These are phyloP conservation scores for Furculomyces boomerangus DNA, from an alignment of 371 early-diverging fungal genomes.

Conservation along the genomic window DNA sequence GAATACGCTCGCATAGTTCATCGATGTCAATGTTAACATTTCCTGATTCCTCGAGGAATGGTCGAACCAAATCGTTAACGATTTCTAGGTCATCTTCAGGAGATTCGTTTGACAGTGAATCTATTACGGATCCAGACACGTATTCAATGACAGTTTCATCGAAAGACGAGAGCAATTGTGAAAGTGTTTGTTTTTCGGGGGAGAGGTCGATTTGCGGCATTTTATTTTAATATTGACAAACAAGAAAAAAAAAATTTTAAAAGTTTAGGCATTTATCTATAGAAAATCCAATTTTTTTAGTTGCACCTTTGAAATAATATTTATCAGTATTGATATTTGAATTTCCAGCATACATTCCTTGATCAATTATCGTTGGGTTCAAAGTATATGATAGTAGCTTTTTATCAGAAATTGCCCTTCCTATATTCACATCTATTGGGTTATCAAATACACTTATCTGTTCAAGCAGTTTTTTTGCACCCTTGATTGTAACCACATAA, in stretches of 20 bases:
- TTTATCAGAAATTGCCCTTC: neutral
- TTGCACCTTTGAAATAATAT: too few relatives aligned
- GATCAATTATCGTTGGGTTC: neutral
- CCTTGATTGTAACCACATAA: neutral
- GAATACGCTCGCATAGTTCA: conserved; percentile 37
- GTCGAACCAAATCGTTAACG: conserved; percentile 68
- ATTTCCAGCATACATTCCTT: neutral
- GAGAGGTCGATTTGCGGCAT: too few relatives aligned
- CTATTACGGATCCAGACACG: conserved; percentile 66
- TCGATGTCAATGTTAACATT: conserved; percentile 40
- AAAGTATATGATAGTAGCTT: neutral
- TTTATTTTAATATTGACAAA: too few relatives aligned
- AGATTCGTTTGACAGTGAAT: conserved; percentile 23
- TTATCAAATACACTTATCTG: neutral
- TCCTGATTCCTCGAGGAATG: conserved; percentile 65
- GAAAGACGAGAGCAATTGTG: too few relatives aligned
- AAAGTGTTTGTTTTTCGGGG: too few relatives aligned
- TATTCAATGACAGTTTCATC: conserved; percentile 65
- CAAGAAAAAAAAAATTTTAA: too few relatives aligned
- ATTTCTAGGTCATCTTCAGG: conserved; percentile 45
- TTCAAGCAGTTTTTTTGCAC: neutral
- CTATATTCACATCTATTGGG: neutral
- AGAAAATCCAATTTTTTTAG: too few relatives aligned
- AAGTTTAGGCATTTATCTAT: too few relatives aligned
- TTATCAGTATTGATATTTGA: neutral